Conservation (phyloP, 2,329 filamentous ascomycete species). For the Biscogniauxia marginata region DNA sequence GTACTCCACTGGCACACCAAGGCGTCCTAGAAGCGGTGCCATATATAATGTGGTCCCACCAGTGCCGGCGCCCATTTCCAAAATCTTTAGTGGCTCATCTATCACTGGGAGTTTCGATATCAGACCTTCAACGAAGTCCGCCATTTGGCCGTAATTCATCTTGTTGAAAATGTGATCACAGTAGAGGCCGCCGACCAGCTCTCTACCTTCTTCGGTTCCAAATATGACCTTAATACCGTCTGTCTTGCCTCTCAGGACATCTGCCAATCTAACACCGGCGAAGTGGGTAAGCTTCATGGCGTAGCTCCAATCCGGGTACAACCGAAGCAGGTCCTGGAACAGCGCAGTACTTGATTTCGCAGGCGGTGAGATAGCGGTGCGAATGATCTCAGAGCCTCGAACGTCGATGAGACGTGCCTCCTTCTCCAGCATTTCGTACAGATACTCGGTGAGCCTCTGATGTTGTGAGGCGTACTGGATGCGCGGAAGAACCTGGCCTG, state of each 20-base stretch:
- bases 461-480: slow-evolving; percentile 30
- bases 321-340: slow-evolving; percentile 27
- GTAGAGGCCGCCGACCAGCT: slow-evolving; percentile 37
- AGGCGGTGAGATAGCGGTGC: slow-evolving; percentile 30
- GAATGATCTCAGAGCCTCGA: slow-evolving; percentile 23
- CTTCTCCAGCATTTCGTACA: slow-evolving; percentile 33
- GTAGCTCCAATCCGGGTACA: slow-evolving; percentile 26
- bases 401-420: slow-evolving; percentile 33
- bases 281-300: slow-evolving; percentile 28
- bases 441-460: slow-evolving; percentile 28
- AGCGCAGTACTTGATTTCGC: slow-evolving; percentile 32
- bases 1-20: slow-evolving; percentile 34
- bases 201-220: slow-evolving; percentile 33
- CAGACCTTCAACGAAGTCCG: slow-evolving; percentile 34
- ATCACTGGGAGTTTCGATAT: slow-evolving; percentile 16
- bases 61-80: slow-evolving; percentile 34
- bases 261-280: slow-evolving; percentile 28
- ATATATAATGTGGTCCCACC: slow-evolving; percentile 36
- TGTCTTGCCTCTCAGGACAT: slow-evolving; percentile 32
- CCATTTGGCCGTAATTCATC: slow-evolving; percentile 34
- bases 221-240: slow-evolving; percentile 41
- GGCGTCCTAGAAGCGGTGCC: slow-evolving; percentile 25
- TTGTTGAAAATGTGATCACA: slow-evolving; percentile 36
- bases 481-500: slow-evolving; percentile 26
- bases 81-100: slow-evolving; percentile 14